A percentile compares a stretch with the other conserved stretches of the same genome.
These are phyloP conservation scores for Phytopythium aichiense DNA, from an alignment of 352 stramenopile genomes.

Conservation along the genomic window DNA sequence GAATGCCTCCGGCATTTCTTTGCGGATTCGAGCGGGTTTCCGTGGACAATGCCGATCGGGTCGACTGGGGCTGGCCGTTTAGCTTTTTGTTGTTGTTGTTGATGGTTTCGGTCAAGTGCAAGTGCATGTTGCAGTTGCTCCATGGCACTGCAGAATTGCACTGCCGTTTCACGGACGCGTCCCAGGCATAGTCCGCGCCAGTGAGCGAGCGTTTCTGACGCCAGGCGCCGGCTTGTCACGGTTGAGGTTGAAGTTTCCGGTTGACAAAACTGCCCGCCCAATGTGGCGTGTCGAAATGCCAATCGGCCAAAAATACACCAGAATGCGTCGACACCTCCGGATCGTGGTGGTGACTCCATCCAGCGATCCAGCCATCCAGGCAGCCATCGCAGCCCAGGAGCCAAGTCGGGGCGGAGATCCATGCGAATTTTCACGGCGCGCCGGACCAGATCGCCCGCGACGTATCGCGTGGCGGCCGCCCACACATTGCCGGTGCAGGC, in stretches of 20 bases:
- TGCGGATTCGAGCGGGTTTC: neutral
- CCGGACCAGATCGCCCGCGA: no score
- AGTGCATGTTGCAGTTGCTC: conserved; percentile 3
- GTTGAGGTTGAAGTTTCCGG: conserved; percentile 8
- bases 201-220: conserved; percentile 4
- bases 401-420: no score
- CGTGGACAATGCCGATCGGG: neutral
- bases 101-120: neutral
- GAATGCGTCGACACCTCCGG: neutral
- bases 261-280: neutral
- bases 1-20: neutral
- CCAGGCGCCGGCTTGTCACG: neutral
- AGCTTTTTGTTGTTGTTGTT: neutral
- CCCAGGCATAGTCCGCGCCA: neutral
- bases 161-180: neutral
- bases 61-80: neutral
- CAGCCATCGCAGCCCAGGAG: no score
- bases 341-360: no score
- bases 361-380: no score
- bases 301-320: neutral
- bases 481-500: no score
- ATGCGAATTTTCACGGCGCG: no score
- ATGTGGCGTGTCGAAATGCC: neutral
- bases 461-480: no score
- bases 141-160: neutral